Conservation (phyloP, 352 stramenopile genomes). For the Phytophthora capsici region DNA sequence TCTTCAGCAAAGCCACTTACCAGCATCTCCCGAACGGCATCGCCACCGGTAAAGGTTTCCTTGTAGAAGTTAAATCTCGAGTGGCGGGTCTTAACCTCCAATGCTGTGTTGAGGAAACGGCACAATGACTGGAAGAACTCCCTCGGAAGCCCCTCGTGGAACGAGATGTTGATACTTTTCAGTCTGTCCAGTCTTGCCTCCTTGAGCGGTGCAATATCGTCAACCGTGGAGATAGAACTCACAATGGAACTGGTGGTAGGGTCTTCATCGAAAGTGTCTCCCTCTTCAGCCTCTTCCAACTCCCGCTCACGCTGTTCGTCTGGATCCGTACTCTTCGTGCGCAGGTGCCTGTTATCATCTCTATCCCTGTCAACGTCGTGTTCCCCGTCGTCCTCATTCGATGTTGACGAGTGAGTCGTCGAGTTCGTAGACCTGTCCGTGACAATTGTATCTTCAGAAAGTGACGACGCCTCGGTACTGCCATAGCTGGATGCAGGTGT, state of each 20-base stretch:
- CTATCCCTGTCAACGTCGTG: constrained; percentile 46
- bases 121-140: constrained; percentile 81
- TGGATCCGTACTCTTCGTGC: constrained; percentile 16
- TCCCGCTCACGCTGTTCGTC: constrained; percentile 21
- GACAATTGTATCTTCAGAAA: constrained; percentile 41
- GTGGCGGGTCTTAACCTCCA: constrained; percentile 86
- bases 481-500: constrained; percentile 59
- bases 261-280: constrained; percentile 47
- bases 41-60: constrained; percentile 80
- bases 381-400: constrained; percentile 45
- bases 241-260: constrained; percentile 34
- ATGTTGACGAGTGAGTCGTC: constrained; percentile 51
- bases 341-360: constrained; percentile 29
- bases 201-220: constrained; percentile 69
- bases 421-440: constrained; percentile 57
- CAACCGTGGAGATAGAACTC: constrained; percentile 52
- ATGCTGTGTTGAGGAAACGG: constrained; percentile 73
- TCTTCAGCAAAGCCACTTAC: constrained; percentile 82
- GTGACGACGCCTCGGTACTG: constrained; percentile 55
- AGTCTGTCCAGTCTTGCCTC: constrained; percentile 74
- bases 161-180: constrained; percentile 78
- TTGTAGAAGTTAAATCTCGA: constrained; percentile 90
- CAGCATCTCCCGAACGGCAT: constrained; percentile 79
- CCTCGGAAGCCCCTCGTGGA: constrained; percentile 78
- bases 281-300: constrained; percentile 33